Percentiles rank a stretch among this genome's conserved stretches.
Evolutionary conservation across 805 yeast genomes (phyloP).

Genomic region (Tetrapisispora namnaoensis): DNA sequence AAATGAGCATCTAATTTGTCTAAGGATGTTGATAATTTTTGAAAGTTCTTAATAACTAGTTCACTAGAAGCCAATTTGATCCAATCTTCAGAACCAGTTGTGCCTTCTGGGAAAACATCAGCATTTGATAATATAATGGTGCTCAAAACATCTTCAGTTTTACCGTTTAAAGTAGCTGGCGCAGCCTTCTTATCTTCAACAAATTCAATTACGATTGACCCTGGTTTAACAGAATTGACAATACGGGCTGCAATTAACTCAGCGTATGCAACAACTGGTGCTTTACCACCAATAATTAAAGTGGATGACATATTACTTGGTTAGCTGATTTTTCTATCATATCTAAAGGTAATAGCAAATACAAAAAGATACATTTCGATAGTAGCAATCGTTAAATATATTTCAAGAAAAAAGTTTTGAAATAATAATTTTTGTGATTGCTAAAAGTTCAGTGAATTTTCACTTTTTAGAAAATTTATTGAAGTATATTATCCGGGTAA

Average conservation of each 20-base stretch:
- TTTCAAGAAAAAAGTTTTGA: too few species aligned
- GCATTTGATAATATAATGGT: conserved; percentile 47
- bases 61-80: conserved; percentile 54
- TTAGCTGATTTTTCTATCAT: neutral
- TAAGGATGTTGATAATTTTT: conserved; percentile 65
- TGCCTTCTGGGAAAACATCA: conserved; percentile 25
- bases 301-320: conserved; percentile 28
- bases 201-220: conserved; percentile 49
- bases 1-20: conserved; percentile 75
- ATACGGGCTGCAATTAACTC: conserved; percentile 69
- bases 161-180: conserved; percentile 39
- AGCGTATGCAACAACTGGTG: conserved; percentile 72
- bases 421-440: neutral
- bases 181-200: conserved; percentile 65
- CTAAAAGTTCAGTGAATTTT: neutral
- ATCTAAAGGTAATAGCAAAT: too few species aligned
- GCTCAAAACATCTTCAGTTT: conserved; percentile 36
- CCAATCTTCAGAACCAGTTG: conserved; percentile 38
- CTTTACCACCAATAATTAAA: conserved; percentile 74
- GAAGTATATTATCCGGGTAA: neutral
- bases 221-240: conserved; percentile 44
- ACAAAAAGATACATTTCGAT: neutral
- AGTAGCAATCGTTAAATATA: neutral
- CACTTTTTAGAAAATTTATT: neutral
- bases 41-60: conserved; percentile 76